Base-by-base conservation (phyloP, 202 grass and related monocot species). In the Dendrocalamus latiflorus region DNA sequence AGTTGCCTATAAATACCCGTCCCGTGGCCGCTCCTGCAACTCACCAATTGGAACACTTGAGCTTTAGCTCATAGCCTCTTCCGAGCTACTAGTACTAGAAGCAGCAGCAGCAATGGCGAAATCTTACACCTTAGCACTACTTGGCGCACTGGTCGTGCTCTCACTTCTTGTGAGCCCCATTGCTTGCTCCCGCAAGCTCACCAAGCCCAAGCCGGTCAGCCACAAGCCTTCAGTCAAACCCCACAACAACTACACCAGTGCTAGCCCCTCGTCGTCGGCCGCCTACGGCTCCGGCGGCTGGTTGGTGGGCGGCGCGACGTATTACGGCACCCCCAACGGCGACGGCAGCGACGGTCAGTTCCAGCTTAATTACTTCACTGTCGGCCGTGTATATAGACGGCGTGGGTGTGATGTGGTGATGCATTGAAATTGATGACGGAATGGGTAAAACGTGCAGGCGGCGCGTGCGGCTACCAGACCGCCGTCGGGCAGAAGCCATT, bases 291-390 rank as follows among this genome's bases (percentile, higher is more conserved):
- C 76, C 75, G 59, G 79, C 14, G 69, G 79, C 41, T 92, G 90
- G 94, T 18, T 80, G 68, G 28, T 75, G 1, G 94, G 85, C 70
- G 91, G 88, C 13, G 91, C 88, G 10, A 97, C 94, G 13, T 97
- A 93, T 63, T 97, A 97, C 70, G 94, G 90, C 44, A 72, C 83
- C 3, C 76, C 90, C 13, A 47, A 89, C 74, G 90, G 94, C 70
- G 91, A 89, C 37, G 94, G 94, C 22, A 97, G 90, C 34, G 91
- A 94, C 34, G 91, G 94, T 94, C 83, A 72, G 74, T 81, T 55
- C 45, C 3, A 44, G 43, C 43, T 2, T 39, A 28, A 42, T 72
- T 66, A 15, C 41, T 58, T 55, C 53, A 67, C 6, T 79, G 12
- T 28, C 45, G 24, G 13, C 71, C 14, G 36, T 61, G 25, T 61